Conservation (phyloP, 2,329 filamentous ascomycete genomes). For the Paraphaeosphaeria minitans region DNA sequence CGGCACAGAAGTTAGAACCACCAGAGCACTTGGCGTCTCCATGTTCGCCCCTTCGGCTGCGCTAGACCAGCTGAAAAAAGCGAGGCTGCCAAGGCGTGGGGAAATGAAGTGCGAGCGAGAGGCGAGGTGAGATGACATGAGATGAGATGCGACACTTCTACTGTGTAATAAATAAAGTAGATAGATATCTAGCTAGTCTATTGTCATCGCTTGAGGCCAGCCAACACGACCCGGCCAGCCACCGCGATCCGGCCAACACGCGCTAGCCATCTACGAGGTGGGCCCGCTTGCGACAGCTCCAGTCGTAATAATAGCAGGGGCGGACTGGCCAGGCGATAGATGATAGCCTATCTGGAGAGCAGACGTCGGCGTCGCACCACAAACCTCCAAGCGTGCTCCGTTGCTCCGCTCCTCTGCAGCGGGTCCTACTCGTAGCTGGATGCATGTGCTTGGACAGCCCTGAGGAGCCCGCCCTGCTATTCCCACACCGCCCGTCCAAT, state of each 20-base stretch:
- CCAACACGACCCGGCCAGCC: neutral
- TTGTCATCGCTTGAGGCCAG: too few species aligned
- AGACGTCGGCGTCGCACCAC: slow-evolving; percentile 6
- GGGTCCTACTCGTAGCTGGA: neutral
- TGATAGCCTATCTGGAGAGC: slow-evolving; percentile 1
- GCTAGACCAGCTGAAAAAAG: too few species aligned
- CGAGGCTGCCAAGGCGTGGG: slow-evolving; percentile 18
- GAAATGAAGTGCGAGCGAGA: slow-evolving; percentile 13
- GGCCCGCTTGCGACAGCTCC: neutral
- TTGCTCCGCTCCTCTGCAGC: slow-evolving; percentile 1
- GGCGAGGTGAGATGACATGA: too few species aligned
- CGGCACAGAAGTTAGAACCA: slow-evolving; percentile 6
- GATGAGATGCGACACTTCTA: too few species aligned
- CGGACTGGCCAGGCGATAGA: neutral
- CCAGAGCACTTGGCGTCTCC: neutral
- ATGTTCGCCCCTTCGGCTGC: neutral
- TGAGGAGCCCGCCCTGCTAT: neutral
- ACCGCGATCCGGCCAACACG: neutral
- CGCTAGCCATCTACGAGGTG: neutral
- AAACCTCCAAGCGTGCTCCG: neutral
- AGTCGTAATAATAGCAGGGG: slow-evolving; percentile 1
- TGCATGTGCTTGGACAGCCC: slow-evolving; percentile 1
- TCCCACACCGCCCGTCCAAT: slow-evolving; percentile 1
- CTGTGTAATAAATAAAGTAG: too few species aligned
- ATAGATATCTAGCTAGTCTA: too few species aligned